phyloP scores from a whole-genome alignment of 768 basidiomycete species.

The Rhodotorula kratochvilovae region DNA sequence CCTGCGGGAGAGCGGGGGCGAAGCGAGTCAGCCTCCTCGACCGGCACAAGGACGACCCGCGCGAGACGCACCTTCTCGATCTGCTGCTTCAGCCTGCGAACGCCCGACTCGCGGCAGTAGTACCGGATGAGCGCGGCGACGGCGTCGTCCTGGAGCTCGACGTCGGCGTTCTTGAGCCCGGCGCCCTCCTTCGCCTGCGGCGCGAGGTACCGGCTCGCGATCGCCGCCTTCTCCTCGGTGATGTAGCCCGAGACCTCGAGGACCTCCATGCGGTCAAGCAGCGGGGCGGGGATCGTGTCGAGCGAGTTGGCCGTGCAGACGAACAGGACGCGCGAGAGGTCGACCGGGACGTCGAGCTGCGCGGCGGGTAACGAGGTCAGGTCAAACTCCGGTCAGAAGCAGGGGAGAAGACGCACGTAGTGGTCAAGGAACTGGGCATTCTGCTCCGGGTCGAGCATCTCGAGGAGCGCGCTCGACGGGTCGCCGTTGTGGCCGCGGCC shows the following conservation, averaged over 20 bases:
- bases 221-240: constrained; percentile 84
- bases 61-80: constrained; percentile 80
- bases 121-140: constrained; percentile 90
- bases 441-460: constrained; percentile 83
- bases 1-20: constrained; percentile 60
- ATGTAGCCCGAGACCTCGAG: constrained; percentile 66
- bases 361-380: not conserved
- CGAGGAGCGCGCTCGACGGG: constrained; percentile 81
- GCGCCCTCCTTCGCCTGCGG: constrained; percentile 90
- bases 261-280: constrained; percentile 86
- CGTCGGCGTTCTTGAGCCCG: constrained; percentile 78
- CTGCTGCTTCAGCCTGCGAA: constrained; percentile 93
- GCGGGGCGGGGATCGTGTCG: constrained; percentile 81
- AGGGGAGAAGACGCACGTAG: constrained; percentile 67
- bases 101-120: constrained; percentile 95
- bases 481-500: constrained; percentile 72
- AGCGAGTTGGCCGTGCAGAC: constrained; percentile 94
- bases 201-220: constrained; percentile 87
- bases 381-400: too few species aligned
- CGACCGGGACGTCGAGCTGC: constrained; percentile 78
- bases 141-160: constrained; percentile 67
- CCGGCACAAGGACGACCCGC: not conserved
- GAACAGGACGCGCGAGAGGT: constrained; percentile 90
- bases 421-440: constrained; percentile 64
- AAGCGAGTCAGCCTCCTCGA: not conserved